Evolutionary conservation across 345 rosid genomes (phyloP).

Genomic region (Sapria himalayana): DNA sequence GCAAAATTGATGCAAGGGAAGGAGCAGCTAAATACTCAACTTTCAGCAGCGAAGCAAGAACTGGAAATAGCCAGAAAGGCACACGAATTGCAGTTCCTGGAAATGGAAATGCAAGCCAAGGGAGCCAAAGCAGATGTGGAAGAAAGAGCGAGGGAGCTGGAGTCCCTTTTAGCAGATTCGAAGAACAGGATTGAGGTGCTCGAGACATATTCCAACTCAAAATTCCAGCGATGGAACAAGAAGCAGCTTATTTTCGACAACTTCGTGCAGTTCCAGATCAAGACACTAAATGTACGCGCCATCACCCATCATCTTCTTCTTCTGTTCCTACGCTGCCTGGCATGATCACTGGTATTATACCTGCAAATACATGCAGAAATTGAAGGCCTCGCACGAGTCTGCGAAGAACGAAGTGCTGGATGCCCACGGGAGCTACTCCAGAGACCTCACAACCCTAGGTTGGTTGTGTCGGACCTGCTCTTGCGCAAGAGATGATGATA

Average conservation of each 20-base stretch:
- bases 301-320: no score
- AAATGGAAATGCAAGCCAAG: conserved; percentile 41
- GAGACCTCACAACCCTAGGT: conserved; percentile 48
- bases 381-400: conserved; percentile 30
- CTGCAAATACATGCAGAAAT: conserved; percentile 23
- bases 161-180: conserved; percentile 17
- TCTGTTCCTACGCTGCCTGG: no score
- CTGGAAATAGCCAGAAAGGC: conserved; percentile 24
- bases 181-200: conserved; percentile 24
- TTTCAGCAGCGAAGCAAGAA: conserved; percentile 21
- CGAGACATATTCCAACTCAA: conserved; percentile 24
- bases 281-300: conserved; percentile 37
- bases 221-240: conserved; percentile 24
- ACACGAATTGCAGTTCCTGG: conserved; percentile 22
- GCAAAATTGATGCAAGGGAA: conserved; percentile 17
- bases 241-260: conserved; percentile 24
- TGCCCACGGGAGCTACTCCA: conserved; percentile 23
- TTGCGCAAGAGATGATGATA: not conserved
- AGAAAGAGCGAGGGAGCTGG: conserved; percentile 31
- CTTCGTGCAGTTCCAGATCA: conserved; percentile 25
- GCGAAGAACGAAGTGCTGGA: conserved; percentile 44
- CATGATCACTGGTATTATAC: conserved; percentile 6
- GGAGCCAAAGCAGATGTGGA: conserved; percentile 17
- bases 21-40: conserved; percentile 10
- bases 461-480: conserved; percentile 6